These are phyloP conservation scores for Aspergillus texensis DNA, from an alignment of 2,329 filamentous ascomycete genomes.

Conservation along the genomic window DNA sequence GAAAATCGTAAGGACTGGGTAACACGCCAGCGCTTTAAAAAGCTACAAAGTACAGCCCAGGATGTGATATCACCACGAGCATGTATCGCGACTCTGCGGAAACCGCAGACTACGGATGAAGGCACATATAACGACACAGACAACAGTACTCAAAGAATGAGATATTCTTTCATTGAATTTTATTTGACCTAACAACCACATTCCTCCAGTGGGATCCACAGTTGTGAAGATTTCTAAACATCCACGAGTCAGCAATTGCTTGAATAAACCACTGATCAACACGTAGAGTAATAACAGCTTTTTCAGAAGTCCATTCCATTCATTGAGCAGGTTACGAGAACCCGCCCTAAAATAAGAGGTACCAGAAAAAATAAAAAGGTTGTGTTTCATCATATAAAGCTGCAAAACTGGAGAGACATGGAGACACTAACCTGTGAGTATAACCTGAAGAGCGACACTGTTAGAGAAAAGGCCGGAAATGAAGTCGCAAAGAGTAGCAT, in stretches of 20 bases:
- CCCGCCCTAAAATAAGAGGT: constrained; percentile 89
- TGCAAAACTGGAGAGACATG: constrained; percentile 25
- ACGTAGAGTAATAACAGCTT: constrained; percentile 1
- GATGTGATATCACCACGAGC: background rate
- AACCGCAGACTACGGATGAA: background rate
- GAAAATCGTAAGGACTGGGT: too few species aligned
- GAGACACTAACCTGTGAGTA: constrained; percentile 32
- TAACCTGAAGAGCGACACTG: too few species aligned
- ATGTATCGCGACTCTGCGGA: background rate
- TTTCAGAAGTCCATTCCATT: constrained; percentile 86
- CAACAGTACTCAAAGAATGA: background rate
- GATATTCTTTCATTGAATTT: background rate
- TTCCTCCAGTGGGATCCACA: background rate
- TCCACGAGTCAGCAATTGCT: constrained; percentile 16
- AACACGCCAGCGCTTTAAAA: too few species aligned
- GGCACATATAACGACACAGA: background rate
- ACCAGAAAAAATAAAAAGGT: constrained; percentile 76
- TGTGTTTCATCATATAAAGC: constrained; percentile 71
- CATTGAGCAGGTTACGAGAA: constrained; percentile 60
- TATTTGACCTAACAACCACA: background rate
- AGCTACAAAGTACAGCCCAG: background rate
- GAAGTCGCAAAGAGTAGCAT: background rate
- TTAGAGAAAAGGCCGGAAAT: background rate
- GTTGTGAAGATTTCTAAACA: background rate
- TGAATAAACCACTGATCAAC: constrained; percentile 9